Evolutionary conservation across 1,139 yeast species (phyloP).

Genomic region (Pichia sp.): DNA sequence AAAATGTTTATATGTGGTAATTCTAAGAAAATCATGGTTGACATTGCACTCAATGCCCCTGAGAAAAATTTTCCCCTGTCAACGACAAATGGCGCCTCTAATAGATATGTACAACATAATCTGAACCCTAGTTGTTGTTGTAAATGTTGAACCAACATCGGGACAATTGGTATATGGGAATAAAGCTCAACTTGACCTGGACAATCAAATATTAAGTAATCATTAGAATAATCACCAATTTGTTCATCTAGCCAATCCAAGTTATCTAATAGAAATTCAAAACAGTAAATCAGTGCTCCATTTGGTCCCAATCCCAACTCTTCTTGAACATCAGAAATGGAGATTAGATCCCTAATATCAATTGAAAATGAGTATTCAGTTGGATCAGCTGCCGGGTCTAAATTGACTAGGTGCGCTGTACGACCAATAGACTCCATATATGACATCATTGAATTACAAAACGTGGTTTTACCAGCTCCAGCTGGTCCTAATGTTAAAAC

Average conservation of each 20-base stretch:
- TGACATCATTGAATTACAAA: constrained; percentile 79
- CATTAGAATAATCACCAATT: constrained; percentile 89
- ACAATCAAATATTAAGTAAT: constrained; percentile 88
- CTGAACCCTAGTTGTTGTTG: constrained; percentile 73
- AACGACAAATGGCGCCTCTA: constrained; percentile 90
- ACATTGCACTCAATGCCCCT: constrained; percentile 95
- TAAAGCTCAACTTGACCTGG: constrained; percentile 97
- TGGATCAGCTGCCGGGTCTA: constrained; percentile 98
- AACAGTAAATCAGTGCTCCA: constrained; percentile 90
- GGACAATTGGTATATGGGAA: constrained; percentile 90
- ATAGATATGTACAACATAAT: constrained; percentile 82
- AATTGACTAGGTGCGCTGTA: constrained; percentile 85
- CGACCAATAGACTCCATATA: constrained; percentile 90
- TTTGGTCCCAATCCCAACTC: constrained; percentile 92
- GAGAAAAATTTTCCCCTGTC: constrained; percentile 89
- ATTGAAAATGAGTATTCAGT: constrained; percentile 85
- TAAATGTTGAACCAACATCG: constrained; percentile 78
- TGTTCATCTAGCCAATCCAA: constrained; percentile 96
- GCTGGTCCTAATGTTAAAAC: constrained; percentile 97
- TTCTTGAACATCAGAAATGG: constrained; percentile 95
- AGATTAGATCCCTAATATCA: constrained; percentile 85
- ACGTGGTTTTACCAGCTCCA: constrained; percentile 92
- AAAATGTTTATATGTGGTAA: constrained; percentile 89
- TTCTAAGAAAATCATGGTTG: constrained; percentile 92
- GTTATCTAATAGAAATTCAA: constrained; percentile 79